Evolutionary conservation across 2,329 filamentous ascomycete genomes (phyloP), one percentile per base, ranked within the genome.

Genomic region (Claviceps purpurea): DNA sequence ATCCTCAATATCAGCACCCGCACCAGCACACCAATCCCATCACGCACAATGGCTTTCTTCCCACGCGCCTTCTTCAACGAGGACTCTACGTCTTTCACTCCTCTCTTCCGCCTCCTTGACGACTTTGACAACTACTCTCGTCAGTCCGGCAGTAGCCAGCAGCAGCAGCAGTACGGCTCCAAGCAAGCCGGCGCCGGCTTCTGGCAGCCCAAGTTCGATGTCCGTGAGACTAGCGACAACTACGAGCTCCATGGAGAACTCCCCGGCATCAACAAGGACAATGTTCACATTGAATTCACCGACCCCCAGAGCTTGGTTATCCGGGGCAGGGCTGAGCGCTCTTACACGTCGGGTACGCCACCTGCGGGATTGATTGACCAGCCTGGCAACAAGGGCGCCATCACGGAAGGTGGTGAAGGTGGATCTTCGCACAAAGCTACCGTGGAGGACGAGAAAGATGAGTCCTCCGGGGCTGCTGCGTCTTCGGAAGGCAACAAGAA

Each of bases 221-320:
- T 88, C 55, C 80, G 77, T 64, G 85, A 89, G 70, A 74, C 75
- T 3, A 74, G 77, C 53, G 68, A 77, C 11, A 65, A 70, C 53
- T 89, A 87, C 64, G 80, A 89, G 67, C 78, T 89, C 13, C 80
- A 89, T 60, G 86, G 85, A 59, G 85, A 89, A 66, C 78, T 89
- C 1, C 82, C 85, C 0, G 86, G 86, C 47, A 73, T 88, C 58
- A 77, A 79, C 56, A 84, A 86, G 67, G 79, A 85, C 57, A 73
- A 88, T 62, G 70, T 89, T 61, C 73, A 76, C 63, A 84, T 89
- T 63, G 85, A 89, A 63, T 89, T 89, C 73, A 81, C 78, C 52
- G 85, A 89, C 64, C 71, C 75, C 20, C 79, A 84, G 67, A 87
- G 82, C 30, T 69, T 89, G 24, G 75, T 79, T 52, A 73, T 89